Evolutionary conservation across 345 rosid genomes (phyloP).

Genomic region (Camelina laxa): DNA sequence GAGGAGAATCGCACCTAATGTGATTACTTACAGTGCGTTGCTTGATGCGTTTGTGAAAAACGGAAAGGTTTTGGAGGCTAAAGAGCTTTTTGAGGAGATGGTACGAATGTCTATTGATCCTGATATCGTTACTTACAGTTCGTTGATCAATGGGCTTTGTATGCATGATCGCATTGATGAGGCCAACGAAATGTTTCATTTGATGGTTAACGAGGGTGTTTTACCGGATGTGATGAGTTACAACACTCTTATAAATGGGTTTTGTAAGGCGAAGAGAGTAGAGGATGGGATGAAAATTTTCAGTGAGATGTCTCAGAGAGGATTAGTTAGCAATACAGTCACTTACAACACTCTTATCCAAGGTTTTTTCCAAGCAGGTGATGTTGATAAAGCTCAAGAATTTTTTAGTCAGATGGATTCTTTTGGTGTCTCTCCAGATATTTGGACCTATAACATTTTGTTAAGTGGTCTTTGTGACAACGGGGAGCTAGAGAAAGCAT

Average conservation of each 20-base stretch:
- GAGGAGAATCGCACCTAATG: constrained; percentile 31
- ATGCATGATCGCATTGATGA: constrained; percentile 21
- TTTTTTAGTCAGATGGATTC: constrained; percentile 33
- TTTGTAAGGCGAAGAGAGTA: constrained; percentile 34
- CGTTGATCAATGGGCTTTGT: constrained; percentile 34
- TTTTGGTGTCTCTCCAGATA: constrained; percentile 32
- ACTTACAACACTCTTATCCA: constrained; percentile 39
- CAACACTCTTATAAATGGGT: constrained; percentile 35
- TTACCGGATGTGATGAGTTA: constrained; percentile 34
- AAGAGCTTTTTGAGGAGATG: constrained; percentile 39
- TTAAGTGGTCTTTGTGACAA: constrained; percentile 39
- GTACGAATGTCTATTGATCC: constrained; percentile 11
- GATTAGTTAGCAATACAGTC: constrained; percentile 35
- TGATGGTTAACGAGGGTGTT: constrained; percentile 34
- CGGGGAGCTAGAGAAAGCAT: constrained; percentile 31
- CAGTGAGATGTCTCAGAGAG: constrained; percentile 30
- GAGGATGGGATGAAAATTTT: constrained; percentile 37
- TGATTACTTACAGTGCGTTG: constrained; percentile 33
- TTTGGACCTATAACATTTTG: constrained; percentile 35
- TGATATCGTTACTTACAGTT: constrained; percentile 38
- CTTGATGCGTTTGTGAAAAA: constrained; percentile 35
- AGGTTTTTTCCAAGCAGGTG: constrained; percentile 33
- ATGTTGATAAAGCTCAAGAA: constrained; percentile 28
- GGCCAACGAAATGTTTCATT: constrained; percentile 40
- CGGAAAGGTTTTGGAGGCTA: constrained; percentile 36